Base-by-base conservation (phyloP, 1,284 basidiomycete genomes). In the Sporisorium exsertum region DNA sequence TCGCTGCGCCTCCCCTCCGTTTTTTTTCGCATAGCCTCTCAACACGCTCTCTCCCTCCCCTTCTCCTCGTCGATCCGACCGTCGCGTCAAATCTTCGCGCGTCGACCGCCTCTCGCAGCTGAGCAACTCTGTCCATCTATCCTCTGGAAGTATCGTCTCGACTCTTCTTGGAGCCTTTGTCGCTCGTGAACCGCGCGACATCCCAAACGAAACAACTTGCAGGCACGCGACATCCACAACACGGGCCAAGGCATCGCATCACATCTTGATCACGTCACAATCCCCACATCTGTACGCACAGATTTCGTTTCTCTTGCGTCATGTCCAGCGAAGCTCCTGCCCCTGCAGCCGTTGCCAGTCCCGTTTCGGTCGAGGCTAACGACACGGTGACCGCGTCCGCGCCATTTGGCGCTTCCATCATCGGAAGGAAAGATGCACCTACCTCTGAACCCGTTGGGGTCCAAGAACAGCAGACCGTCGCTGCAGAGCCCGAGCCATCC, bases 271-370 rank as follows among this genome's bases (percentile, higher is more conserved):
- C 40, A 27, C 18, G 13, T 13, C 15, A 40, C 16, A 40, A 2
- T n/a, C 45, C 12, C 40, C 13, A 10, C 50, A n/a, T 46, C 20
- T 16, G 18, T 33, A 26, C 32, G 8, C 24, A 13, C 45, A 40
- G 45, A 35, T n/a, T 29, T 15, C 29, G 5, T 35, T 9, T 12
- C 40, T 43, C n/a, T 20, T 13, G 9, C 27, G 56, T 12, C 49
- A 71, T 71, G 68, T 71, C 68, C 9, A 58, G 58, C 56, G 51
- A 71, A 32, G 46, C 59, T 13, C 49, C 62, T 24, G 35, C 46
- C 22, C 35, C 40, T 27, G 40, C 53, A n/a, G 62, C 63, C 45
- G 50, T 49, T n/a, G 53, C 63, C 43, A 58, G 58, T 46, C 55
- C 63, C 29, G 51, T 58, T 24, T 47, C 56, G 3, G 10, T 49